Percentiles rank a stretch among this genome's conserved stretches.
phyloP scores from a whole-genome alignment of 2,329 filamentous ascomycete species.

The Mycosphaerella sp. region DNA sequence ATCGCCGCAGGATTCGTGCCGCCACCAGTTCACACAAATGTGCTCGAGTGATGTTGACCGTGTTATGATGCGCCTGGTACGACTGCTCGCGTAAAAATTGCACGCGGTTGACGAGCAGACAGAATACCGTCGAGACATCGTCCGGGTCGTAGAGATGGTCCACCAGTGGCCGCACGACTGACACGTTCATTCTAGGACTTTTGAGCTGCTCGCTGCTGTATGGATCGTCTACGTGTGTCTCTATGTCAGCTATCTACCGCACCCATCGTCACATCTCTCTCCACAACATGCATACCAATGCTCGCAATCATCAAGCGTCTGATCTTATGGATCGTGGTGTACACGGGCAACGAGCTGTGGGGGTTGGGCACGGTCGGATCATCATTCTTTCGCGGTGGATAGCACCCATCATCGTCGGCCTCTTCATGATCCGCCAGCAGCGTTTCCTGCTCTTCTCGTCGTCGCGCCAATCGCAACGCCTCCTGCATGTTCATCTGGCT shows the following conservation, averaged over 20 bases:
- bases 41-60: slow-evolving; percentile 71
- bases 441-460: slow-evolving; percentile 45
- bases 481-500: slow-evolving; percentile 35
- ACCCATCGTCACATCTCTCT: background rate
- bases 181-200: slow-evolving; percentile 73
- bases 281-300: slow-evolving; percentile 34
- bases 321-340: slow-evolving; percentile 65
- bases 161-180: slow-evolving; percentile 73
- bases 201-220: slow-evolving; percentile 70
- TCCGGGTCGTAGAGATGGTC: slow-evolving; percentile 73
- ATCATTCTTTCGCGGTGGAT: slow-evolving; percentile 35
- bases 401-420: slow-evolving; percentile 43
- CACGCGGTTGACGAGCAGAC: slow-evolving; percentile 71
- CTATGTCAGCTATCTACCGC: slow-evolving; percentile 6
- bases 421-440: slow-evolving; percentile 41
- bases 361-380: slow-evolving; percentile 46
- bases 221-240: slow-evolving; percentile 47
- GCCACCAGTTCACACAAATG: slow-evolving; percentile 75
- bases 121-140: slow-evolving; percentile 79
- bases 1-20: slow-evolving; percentile 67
- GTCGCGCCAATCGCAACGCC: slow-evolving; percentile 36
- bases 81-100: slow-evolving; percentile 74
- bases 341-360: slow-evolving; percentile 61
- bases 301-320: slow-evolving; percentile 42
- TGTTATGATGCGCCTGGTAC: slow-evolving; percentile 69